Base-by-base conservation (phyloP, 108 stramenopile genomes). In the Thalassiosira profunda region DNA sequence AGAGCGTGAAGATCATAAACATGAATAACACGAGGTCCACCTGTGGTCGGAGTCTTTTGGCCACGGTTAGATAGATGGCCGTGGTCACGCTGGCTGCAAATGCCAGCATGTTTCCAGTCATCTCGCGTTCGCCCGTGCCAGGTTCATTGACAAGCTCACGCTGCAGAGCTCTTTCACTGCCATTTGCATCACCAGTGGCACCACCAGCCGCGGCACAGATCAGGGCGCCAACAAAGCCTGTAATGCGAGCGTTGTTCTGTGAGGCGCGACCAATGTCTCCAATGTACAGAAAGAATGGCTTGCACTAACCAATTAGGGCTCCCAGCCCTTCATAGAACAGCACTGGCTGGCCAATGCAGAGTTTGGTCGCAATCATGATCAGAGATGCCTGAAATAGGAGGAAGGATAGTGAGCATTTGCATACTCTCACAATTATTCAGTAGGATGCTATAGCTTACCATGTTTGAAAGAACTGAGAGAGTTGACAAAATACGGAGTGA, bases 81-180 rank as follows among this genome's bases (percentile, higher is more conserved):
- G 17, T 76, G 69, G 48, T 68, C 64, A 51, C 29, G 38, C 20
- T 76, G 55, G 47, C 75, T 57, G 33, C 72, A 59, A 53, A 44
- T 28, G 86, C 86, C 55, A 90, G 56, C 17, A 82, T 20, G 67
- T 90, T 85, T 53, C 89, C 89, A 24, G 67, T 61, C 18, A 76
- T 58, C 18, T 44, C 49, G 18, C 3, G 43, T 9, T 25, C 30
- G 10, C 36, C 20, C 29, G 5, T 76, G 36, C 41, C 45, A 37
- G 28, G 8, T 20, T 18, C 4, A 4, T 51, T 60, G 5, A 29
- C 47, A 40, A 18, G 38, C 23, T 40, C 37, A 58, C 15, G 2
- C 42, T 40, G 21, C 34, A 28, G 3, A 10, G 11, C 5, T 12
- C 28, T n/a, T n/a, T n/a, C 44, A 47, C 3, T 28, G 26, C n/a